Evolutionary conservation across 192 early-diverging fungal genomes (phyloP), one percentile per base, ranked within the genome.

Genomic region (Funneliformis mosseae): DNA sequence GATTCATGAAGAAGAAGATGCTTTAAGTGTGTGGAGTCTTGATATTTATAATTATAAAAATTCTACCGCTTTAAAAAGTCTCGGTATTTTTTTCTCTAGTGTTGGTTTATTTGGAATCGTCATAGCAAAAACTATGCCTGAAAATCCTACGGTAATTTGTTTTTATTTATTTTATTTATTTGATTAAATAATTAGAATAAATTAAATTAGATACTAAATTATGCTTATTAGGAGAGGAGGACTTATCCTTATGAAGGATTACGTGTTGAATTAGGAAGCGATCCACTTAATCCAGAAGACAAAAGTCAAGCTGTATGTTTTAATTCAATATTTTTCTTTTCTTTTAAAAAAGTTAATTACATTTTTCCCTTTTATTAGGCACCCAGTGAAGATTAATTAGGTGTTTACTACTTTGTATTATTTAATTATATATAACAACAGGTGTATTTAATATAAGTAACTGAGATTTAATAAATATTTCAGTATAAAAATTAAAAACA

Each of bases 1-100:
- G 74, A 28, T 75, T 33, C 74, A 75, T 59, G 74, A 75, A 55
- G 48, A 75, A 75, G 74, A 75, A 75, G 74, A 75, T n/a, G 27
- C 38, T 16, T 12, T 75, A 60, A 75, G 42, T 39, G 48, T 75
- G 25, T 75, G 46, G 46, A 23, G 46, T 12, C 38, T 60, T 60
- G 74, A 75, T 60, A 50, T 50, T 59, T 75, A 75, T 55, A 42
- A 50, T 60, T 27, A n/a, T 70, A 10, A 70, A 18, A 41, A n/a
- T 42, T n/a, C 38, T 8, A 21, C 28, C 10, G 68, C 68, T 10
- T 16, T 42, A 42, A 70, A 21, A 42, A 33, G 41, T 14, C 33
- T 70, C 38, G 28, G 21, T 18, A 70, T 41, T 42, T 70, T 70
- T 41, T 70, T 70, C n/a, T 8, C 14, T 45, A 14, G 28, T 45